Percentiles rank a stretch among this genome's conserved stretches.
Conservation (phyloP, 1,284 basidiomycete species). For the Ustilago cynodontis region DNA sequence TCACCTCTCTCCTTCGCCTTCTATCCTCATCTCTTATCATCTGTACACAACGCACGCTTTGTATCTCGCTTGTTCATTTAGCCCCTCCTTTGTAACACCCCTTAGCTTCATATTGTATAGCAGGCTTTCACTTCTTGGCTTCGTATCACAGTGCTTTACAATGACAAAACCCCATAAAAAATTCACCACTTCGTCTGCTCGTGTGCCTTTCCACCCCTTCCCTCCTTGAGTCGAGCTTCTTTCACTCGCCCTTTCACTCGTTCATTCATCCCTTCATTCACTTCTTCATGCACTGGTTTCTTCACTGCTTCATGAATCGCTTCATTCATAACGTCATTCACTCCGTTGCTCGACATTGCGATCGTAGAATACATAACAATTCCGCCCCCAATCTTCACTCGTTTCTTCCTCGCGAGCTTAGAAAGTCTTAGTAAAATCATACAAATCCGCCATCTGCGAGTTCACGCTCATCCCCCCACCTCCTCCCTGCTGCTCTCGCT, state of each 20-base stretch:
- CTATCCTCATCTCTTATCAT: too few species aligned
- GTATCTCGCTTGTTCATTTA: too few species aligned
- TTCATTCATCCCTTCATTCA: too few species aligned
- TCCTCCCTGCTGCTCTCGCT: background rate
- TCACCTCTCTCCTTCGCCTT: background rate
- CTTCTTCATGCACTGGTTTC: too few species aligned
- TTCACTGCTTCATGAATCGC: background rate
- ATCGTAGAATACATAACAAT: background rate
- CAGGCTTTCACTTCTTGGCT: background rate
- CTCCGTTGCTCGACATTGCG: too few species aligned
- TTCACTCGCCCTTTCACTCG: too few species aligned
- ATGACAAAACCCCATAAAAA: background rate
- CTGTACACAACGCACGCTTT: too few species aligned
- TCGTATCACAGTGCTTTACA: background rate
- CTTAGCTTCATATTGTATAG: background rate
- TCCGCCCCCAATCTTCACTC: background rate
- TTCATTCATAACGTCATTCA: too few species aligned
- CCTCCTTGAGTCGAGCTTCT: too few species aligned
- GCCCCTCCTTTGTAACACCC: background rate
- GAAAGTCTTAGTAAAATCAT: constrained; percentile 56
- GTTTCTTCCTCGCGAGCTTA: background rate
- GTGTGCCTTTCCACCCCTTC: too few species aligned
- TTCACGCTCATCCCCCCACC: constrained; percentile 26
- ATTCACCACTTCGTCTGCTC: background rate
- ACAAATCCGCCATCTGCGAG: constrained; percentile 32